Base-by-base conservation (phyloP, 2,329 filamentous ascomycete species). In the Paecilomyces fulvus region DNA sequence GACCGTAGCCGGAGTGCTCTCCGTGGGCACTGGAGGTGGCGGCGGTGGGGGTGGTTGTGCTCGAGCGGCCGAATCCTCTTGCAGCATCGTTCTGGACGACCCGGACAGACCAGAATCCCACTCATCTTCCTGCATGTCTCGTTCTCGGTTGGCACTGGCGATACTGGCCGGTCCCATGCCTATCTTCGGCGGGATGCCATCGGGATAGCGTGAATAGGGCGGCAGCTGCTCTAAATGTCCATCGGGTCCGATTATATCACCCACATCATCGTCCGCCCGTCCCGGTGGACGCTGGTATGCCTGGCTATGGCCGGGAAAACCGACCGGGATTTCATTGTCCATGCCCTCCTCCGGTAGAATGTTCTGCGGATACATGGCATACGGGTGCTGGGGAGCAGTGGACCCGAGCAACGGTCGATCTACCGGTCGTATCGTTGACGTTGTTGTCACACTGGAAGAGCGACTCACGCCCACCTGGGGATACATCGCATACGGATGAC, bases 211-310 rank as follows among this genome's bases (percentile, higher is more conserved):
- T 12, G 90, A 89, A 68, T 97, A 97, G 0, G 92, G 92, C 11
- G 92, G 92, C 17, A 96, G 77, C 70, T 95, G 90, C 72, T 97
- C 92, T 1, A 88, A 87, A 67, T 96, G 91, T 1, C 92, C 92
- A 65, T 95, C 85, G 0, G 88, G 89, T 1, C 91, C 91, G 53
- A 96, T 87, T 55, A 96, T 83, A 68, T 92, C 91, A 51, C 87
- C 90, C n/a, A 83, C 78, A 64, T 96, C 92, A 73, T 96, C 90
- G 54, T 90, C 90, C 56, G 66, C 66, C 20, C 67, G 68, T 0
- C 88, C 89, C 53, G 90, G 73, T 53, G 87, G 84, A 60, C 88
- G 79, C 65, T 87, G 88, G 64, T 91, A 95, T 55, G 80, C 76
- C 58, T 81, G 82, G 5, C 79, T 78, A 33, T 84, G 75, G 5